Conservation (phyloP, 495 filamentous ascomycete genomes). For the Cercophora newfieldiana region DNA sequence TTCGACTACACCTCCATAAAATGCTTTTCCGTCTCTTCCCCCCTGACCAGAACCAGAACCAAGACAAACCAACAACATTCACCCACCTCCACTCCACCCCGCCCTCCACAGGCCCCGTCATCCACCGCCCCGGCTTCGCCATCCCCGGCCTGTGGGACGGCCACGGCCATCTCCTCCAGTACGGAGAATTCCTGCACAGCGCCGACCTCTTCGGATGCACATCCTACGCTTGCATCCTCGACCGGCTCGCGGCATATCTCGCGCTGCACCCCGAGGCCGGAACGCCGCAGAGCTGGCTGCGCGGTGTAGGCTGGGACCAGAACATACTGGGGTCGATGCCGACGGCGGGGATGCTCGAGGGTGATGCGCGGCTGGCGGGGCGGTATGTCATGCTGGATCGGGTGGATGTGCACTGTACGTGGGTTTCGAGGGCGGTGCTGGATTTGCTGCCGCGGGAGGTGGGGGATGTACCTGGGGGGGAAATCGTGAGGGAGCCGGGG, state of each 20-base stretch:
- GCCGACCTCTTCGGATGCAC: constrained; percentile 58
- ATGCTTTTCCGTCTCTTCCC: not conserved
- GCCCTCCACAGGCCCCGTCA: not conserved
- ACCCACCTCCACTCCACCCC: not conserved
- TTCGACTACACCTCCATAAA: not conserved
- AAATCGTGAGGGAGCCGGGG: constrained; percentile 55
- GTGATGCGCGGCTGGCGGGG: constrained; percentile 49
- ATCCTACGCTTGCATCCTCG: constrained; percentile 50
- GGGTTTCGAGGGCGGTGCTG: constrained; percentile 61
- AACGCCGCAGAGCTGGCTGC: constrained; percentile 53
- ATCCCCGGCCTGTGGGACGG: constrained; percentile 66
- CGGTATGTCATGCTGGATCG: constrained; percentile 66
- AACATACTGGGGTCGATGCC: constrained; percentile 61
- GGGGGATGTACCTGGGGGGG: constrained; percentile 58
- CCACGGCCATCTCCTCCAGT: constrained; percentile 62
- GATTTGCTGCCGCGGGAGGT: constrained; percentile 52
- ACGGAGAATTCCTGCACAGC: constrained; percentile 63
- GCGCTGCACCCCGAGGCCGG: constrained; percentile 40
- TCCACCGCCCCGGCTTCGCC: constrained; percentile 40
- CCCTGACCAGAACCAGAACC: no score
- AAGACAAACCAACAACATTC: not conserved
- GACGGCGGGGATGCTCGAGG: constrained; percentile 57
- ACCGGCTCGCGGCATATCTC: constrained; percentile 49
- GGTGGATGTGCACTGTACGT: constrained; percentile 65
- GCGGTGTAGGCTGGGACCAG: constrained; percentile 69